A percentile compares a stretch with the other conserved stretches of the same genome.
Evolutionary conservation across 305 asterid species (phyloP).

Genomic region (Solanum aculeatissimum): DNA sequence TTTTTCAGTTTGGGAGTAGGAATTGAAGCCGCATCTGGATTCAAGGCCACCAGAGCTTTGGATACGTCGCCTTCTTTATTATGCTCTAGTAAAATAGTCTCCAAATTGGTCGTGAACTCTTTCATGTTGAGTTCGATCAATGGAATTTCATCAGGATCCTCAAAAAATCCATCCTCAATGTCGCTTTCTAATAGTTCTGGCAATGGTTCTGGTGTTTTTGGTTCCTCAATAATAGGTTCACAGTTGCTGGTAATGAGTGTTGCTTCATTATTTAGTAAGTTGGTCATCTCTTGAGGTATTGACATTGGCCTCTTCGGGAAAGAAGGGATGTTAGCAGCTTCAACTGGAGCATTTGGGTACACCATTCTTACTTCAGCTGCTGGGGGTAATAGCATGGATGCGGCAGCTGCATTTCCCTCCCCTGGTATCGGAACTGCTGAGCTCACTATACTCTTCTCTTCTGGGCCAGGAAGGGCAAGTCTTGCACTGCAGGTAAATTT

Average conservation of each 20-base stretch:
- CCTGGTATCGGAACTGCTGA: slow-evolving; percentile 12
- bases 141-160: slow-evolving; percentile 92
- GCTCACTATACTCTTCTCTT: slow-evolving; percentile 40
- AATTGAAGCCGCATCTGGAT: slow-evolving; percentile 55
- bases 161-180: slow-evolving; percentile 74
- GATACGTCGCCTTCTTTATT: slow-evolving; percentile 62
- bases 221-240: slow-evolving; percentile 83
- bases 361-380: slow-evolving; percentile 6
- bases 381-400: not conserved
- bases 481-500: slow-evolving; percentile 51
- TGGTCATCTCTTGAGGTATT: slow-evolving; percentile 33
- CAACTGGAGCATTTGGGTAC: slow-evolving; percentile 13
- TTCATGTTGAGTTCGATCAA: slow-evolving; percentile 62
- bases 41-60: slow-evolving; percentile 70
- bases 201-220: slow-evolving; percentile 59
- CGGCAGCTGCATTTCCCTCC: not conserved
- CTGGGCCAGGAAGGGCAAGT: slow-evolving; percentile 76
- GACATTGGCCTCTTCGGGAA: slow-evolving; percentile 23
- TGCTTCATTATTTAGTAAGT: slow-evolving; percentile 11
- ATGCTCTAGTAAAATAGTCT: slow-evolving; percentile 47
- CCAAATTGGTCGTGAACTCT: slow-evolving; percentile 50
- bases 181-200: slow-evolving; percentile 44
- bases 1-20: slow-evolving; percentile 75
- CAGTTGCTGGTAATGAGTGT: slow-evolving; percentile 15
- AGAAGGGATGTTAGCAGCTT: slow-evolving; percentile 17